A percentile compares a stretch with the other conserved stretches of the same genome.
Evolutionary conservation across 2,329 filamentous ascomycete species (phyloP).

Genomic region (Microcyclosporella mali): DNA sequence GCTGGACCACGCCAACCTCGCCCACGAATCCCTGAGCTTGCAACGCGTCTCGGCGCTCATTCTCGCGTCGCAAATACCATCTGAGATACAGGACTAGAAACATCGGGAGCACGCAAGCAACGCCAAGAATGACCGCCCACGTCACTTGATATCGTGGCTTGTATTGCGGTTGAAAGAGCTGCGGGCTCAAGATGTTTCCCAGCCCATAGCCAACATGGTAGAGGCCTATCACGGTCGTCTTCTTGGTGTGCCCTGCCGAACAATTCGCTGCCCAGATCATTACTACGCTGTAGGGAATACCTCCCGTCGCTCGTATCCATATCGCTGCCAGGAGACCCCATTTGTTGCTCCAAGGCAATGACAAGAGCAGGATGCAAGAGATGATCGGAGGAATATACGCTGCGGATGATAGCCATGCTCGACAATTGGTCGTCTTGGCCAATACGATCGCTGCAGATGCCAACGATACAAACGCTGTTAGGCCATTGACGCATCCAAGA

Average conservation of each 20-base stretch:
- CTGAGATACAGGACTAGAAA: slow-evolving; percentile 35
- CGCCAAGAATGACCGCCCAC: slow-evolving; percentile 11
- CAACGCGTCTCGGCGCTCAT: slow-evolving; percentile 33
- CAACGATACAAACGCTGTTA: slow-evolving; percentile 18
- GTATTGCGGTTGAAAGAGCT: slow-evolving; percentile 30
- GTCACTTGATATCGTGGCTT: slow-evolving; percentile 13
- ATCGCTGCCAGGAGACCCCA: slow-evolving; percentile 35
- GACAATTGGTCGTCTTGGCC: slow-evolving; percentile 25
- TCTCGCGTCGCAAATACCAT: slow-evolving; percentile 37
- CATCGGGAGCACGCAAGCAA: slow-evolving; percentile 33
- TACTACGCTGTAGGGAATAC: slow-evolving; percentile 36
- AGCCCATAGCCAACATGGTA: slow-evolving; percentile 36
- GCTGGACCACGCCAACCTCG: slow-evolving; percentile 14
- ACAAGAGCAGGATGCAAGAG: slow-evolving; percentile 33
- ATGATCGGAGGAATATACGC: slow-evolving; percentile 34
- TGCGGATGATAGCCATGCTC: slow-evolving; percentile 29
- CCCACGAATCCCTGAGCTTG: slow-evolving; percentile 9
- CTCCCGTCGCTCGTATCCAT: slow-evolving; percentile 35
- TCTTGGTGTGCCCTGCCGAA: slow-evolving; percentile 38
- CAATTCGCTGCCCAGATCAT: slow-evolving; percentile 28
- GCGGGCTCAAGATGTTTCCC: slow-evolving; percentile 34
- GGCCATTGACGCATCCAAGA: slow-evolving; percentile 19
- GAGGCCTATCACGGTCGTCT: slow-evolving; percentile 38
- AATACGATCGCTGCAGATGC: slow-evolving; percentile 27
- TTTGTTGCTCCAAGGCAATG: slow-evolving; percentile 35